Percentiles rank a stretch among this genome's conserved stretches.
These are phyloP conservation scores for Telfairia occidentalis DNA, from an alignment of 331 rosid genomes.

Conservation along the genomic window DNA sequence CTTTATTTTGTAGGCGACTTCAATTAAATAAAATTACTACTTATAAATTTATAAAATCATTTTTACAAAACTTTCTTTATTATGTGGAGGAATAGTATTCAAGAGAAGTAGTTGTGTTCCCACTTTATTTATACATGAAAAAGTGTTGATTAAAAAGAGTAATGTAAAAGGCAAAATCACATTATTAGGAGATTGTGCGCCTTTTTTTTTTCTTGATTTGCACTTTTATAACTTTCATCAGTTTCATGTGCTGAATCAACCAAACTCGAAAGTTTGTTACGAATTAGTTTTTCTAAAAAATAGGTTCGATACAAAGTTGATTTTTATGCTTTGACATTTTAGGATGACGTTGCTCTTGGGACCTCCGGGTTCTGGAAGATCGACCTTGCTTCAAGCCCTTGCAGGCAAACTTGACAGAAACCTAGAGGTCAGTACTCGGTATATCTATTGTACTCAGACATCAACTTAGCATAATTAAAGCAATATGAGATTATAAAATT, in stretches of 20 bases:
- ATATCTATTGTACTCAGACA: neutral
- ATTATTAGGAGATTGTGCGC: neutral
- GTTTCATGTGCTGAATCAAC: conserved; percentile 10
- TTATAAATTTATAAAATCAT: too few relatives aligned
- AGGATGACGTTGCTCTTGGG: conserved; percentile 91
- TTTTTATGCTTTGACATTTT: neutral
- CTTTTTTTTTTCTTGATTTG: neutral
- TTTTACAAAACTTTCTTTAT: too few relatives aligned
- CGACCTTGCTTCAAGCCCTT: conserved; percentile 66
- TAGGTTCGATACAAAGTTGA: too few relatives aligned
- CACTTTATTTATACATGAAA: neutral
- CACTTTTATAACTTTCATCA: conserved; percentile 28
- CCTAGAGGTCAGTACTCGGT: conserved; percentile 39
- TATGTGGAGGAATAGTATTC: neutral
- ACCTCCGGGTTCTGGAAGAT: conserved; percentile 80
- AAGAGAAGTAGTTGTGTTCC: neutral
- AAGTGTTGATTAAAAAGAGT: too few relatives aligned
- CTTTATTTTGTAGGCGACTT: too few relatives aligned
- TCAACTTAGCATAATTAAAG: too few relatives aligned
- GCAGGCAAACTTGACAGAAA: conserved; percentile 58
- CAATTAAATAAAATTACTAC: too few relatives aligned
- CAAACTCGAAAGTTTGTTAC: neutral
- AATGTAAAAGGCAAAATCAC: neutral
- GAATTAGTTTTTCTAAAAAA: too few relatives aligned
- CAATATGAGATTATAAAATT: too few relatives aligned